Base-by-base conservation (phyloP, 139 green algal genomes). In the Nannochloris sp. region DNA sequence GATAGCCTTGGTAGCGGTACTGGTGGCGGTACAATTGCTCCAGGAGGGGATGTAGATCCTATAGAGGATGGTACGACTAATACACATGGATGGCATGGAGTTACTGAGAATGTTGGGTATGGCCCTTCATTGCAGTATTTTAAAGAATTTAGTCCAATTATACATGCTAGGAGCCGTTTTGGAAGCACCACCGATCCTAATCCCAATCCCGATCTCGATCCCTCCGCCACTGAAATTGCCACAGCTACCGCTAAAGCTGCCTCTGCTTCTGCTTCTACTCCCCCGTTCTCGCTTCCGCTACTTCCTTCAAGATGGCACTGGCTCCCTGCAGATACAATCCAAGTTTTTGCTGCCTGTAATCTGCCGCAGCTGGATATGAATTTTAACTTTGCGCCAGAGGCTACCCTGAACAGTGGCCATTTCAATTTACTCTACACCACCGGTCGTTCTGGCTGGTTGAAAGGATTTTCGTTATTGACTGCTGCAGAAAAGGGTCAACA, bases 341-440 rank as follows among this genome's bases (percentile, higher is more conserved):
- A 71, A 15, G 36, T 85, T n/a, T 85, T 77, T 59, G 59, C 67
- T 2, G 69, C 74, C 8, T 74, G 61, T 66, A 83, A 81, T 65
- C 60, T 83, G 29, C 70, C 75, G 3, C 67, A 60, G 37, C 55
- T 85, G n/a, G 78, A 85, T 51, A 67, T 74, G 51, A 78, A 73
- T 45, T 83, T 74, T 31, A 47, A 72, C 14, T 23, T 83, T 2
- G 76, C 71, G 9, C 76, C 76, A 1, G 24, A 63, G 15, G 54
- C 65, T 6, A 46, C 5, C 0, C 39, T 72, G 1, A 19, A 70
- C 42, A 64, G 47, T 59, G 72, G 75, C 9, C 29, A 34, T 54
- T 56, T 77, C 36, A 53, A 75, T 42, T 30, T 82, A 9, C 61
- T 80, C 1, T 77, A 69, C 30, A 69, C 61, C 2, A 3, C 25